Evolutionary conservation across 1,284 basidiomycete genomes (phyloP).

Genomic region (Cutaneotrichosporon spelunceum): DNA sequence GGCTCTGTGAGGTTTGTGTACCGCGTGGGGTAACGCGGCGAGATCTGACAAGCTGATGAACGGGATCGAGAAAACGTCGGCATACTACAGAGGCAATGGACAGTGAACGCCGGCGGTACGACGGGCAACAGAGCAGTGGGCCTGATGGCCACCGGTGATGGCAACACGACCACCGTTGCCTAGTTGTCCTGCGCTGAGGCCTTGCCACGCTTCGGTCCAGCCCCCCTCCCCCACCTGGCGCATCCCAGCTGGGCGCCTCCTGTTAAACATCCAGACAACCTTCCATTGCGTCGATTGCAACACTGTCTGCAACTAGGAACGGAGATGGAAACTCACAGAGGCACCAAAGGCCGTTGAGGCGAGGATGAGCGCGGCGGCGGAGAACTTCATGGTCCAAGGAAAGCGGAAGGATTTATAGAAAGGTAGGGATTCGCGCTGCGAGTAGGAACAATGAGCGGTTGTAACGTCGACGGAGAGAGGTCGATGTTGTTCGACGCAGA

Average conservation of each 20-base stretch:
- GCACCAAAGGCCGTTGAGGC: constrained; percentile 17
- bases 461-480: not conserved
- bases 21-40: not conserved
- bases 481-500: no score
- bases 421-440: not conserved
- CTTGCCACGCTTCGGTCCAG: no score
- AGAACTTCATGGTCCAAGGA: constrained; percentile 19
- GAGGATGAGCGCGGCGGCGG: constrained; percentile 17
- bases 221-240: no score
- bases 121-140: no score
- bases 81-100: no score
- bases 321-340: constrained; percentile 19
- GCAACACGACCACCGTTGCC: not conserved
- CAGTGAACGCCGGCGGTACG: no score
- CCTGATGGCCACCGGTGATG: no score
- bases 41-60: not conserved
- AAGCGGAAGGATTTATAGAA: not conserved
- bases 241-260: not conserved
- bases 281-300: not conserved
- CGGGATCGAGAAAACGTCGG: no score
- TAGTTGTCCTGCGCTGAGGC: no score
- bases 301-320: not conserved
- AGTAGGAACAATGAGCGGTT: not conserved
- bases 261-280: not conserved
- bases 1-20: constrained; percentile 1